phyloP scores from a whole-genome alignment of 2,329 filamentous ascomycete species.

The Nigrospora oryzae region DNA sequence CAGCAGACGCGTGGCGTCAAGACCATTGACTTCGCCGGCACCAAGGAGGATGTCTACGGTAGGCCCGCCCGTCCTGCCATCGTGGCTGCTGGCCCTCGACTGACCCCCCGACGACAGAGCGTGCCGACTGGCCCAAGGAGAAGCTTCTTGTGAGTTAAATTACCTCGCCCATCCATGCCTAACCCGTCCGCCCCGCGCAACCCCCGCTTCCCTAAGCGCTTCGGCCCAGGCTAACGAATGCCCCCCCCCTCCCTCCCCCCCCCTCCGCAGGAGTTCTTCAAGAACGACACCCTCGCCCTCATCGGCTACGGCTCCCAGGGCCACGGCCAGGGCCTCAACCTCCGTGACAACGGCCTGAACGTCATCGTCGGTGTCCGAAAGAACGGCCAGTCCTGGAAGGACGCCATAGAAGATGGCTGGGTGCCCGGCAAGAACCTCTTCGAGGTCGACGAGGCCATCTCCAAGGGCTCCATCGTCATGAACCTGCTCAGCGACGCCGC shows the following conservation, averaged over 20 bases:
- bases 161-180: too few relatives aligned
- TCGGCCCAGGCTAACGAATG: too few relatives aligned
- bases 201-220: not conserved
- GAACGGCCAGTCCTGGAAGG: conserved; percentile 97
- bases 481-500: conserved; percentile 97
- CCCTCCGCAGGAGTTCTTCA: conserved; percentile 81
- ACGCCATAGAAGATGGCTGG: conserved; percentile 95
- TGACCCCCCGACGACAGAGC: conserved; percentile 53
- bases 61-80: conserved; percentile 20
- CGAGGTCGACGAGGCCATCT: conserved; percentile 94
- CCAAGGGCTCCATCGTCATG: conserved; percentile 92
- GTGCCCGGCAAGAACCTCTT: conserved; percentile 98
- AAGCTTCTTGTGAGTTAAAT: conserved; percentile 77
- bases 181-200: too few relatives aligned
- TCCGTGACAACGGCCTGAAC: conserved; percentile 98
- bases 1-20: conserved; percentile 82
- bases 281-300: conserved; percentile 97
- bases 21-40: conserved; percentile 97
- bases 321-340: conserved; percentile 98
- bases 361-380: conserved; percentile 98
- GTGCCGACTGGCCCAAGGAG: conserved; percentile 95
- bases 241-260: not conserved
- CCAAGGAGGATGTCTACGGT: conserved; percentile 93
- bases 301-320: conserved; percentile 98
- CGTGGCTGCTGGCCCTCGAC: not conserved